Evolutionary conservation across 768 basidiomycete genomes (phyloP), one percentile per base, ranked within the genome.

Genomic region (Kwoniella europaea): DNA sequence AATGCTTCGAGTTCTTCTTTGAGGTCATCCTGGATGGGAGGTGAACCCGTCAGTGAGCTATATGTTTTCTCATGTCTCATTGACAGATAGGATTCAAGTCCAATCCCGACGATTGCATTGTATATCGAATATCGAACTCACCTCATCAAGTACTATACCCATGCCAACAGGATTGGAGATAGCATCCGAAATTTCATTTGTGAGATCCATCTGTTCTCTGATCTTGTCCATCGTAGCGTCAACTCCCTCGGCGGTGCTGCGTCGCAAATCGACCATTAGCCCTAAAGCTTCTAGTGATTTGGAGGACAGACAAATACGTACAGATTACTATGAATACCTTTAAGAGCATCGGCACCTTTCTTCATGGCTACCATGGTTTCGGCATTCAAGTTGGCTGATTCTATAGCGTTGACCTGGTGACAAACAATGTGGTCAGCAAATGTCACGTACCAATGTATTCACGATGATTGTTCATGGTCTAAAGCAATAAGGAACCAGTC

Each of bases 351-450:
- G 0, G 94, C 88, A 46, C 92, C 96, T 84, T 92, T 91, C 91
- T 94, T 97, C 92, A 99, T 97, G 29, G 92, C 94, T 22, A 88
- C 86, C 92, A 99, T 93, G 15, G 94, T 98, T 87, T 98, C 94
- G 79, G 92, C 91, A 83, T 99, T 98, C 84, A 98, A 88, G 86
- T 98, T 98, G 55, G 97, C 97, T 16, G 92, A 93, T 84, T 98
- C 97, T 56, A 98, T 88, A 20, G 96, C 96, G 85, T 95, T 95
- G 69, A 98, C 91, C 85, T 86, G 75, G 18, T 46, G 29, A 15
- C 10, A 15, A 4, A 20, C 20, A 55, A 44, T 35, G 42, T 57
- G 56, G 22, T 16, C 56, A 22, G 56, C 10, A 29, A 35, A 35
- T 15, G 35, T 18, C 42, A n/a, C 16, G 9, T 43, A 50, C 43